Evolutionary conservation across 179 eudicot genomes (phyloP).

Genomic region (Silene coronaria): DNA sequence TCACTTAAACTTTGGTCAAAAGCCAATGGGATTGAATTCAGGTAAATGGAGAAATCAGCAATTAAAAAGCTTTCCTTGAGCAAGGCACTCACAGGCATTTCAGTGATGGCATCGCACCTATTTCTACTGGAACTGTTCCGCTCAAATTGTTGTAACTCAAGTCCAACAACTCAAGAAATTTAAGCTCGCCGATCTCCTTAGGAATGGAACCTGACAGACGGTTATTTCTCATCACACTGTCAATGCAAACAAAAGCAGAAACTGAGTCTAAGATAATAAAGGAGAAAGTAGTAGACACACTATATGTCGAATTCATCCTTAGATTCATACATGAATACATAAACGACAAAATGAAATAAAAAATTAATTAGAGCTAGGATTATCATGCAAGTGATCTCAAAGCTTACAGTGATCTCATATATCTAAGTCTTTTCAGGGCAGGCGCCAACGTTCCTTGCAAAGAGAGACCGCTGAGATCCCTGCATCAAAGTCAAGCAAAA

Average conservation of each 20-base stretch:
- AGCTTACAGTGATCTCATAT: constrained; percentile 43
- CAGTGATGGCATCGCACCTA: constrained; percentile 40
- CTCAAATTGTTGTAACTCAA: constrained; percentile 41
- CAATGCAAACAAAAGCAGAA: constrained; percentile 29
- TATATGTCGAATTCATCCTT: too few relatives aligned
- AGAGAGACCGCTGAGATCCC: constrained; percentile 39
- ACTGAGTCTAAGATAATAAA: constrained; percentile 14
- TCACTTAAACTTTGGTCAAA: too few relatives aligned
- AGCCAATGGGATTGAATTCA: too few relatives aligned
- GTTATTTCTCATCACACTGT: constrained; percentile 42
- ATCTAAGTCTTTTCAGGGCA: constrained; percentile 35
- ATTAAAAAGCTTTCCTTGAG: not conserved
- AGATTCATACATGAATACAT: not conserved
- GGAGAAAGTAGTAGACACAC: not conserved
- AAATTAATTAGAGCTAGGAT: not conserved
- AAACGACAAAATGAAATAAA: too few relatives aligned
- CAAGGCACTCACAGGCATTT: constrained; percentile 41
- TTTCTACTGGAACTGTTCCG: constrained; percentile 37
- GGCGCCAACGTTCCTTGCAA: constrained; percentile 41
- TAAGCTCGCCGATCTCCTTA: constrained; percentile 41
- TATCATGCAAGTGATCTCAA: not conserved
- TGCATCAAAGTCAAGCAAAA: constrained; percentile 15
- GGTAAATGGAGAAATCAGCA: not conserved
- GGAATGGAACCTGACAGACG: constrained; percentile 44
- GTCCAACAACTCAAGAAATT: constrained; percentile 39